phyloP scores from a whole-genome alignment of 352 stramenopile species.

The Phytophthora sp. region DNA sequence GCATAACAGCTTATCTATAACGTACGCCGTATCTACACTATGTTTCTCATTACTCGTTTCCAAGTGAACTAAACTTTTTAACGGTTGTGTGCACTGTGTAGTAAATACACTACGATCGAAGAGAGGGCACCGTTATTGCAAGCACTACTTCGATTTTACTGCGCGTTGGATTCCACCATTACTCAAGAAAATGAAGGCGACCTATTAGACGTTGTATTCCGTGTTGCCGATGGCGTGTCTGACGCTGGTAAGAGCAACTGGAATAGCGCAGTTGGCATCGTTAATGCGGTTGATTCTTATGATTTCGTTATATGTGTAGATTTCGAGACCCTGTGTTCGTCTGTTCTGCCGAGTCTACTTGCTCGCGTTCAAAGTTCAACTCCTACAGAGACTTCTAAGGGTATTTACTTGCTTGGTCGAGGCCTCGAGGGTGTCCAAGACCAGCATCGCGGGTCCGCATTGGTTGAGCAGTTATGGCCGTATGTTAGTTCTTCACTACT shows the following conservation, averaged over 20 bases:
- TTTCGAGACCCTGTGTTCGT: constrained; percentile 59
- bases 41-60: not conserved
- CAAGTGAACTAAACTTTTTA: not conserved
- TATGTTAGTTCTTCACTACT: constrained; percentile 43
- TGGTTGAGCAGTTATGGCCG: constrained; percentile 62
- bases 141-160: constrained; percentile 34
- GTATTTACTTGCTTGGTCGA: constrained; percentile 55
- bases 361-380: constrained; percentile 37
- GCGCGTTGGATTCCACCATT: constrained; percentile 8
- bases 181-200: constrained; percentile 42
- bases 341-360: constrained; percentile 42
- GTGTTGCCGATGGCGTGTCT: constrained; percentile 46
- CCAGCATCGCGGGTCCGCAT: constrained; percentile 21
- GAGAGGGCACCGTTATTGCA: constrained; percentile 56
- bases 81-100: constrained; percentile 21
- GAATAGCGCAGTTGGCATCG: not conserved
- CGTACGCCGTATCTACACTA: constrained; percentile 34
- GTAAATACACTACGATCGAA: constrained; percentile 65
- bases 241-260: constrained; percentile 45
- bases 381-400: constrained; percentile 29
- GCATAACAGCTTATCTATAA: constrained; percentile 53
- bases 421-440: constrained; percentile 58
- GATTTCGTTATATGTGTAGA: constrained; percentile 35
- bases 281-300: constrained; percentile 3
- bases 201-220: constrained; percentile 72